These are phyloP conservation scores for Colletotrichum zoysiae DNA, from an alignment of 2,329 filamentous ascomycete genomes.

Conservation along the genomic window DNA sequence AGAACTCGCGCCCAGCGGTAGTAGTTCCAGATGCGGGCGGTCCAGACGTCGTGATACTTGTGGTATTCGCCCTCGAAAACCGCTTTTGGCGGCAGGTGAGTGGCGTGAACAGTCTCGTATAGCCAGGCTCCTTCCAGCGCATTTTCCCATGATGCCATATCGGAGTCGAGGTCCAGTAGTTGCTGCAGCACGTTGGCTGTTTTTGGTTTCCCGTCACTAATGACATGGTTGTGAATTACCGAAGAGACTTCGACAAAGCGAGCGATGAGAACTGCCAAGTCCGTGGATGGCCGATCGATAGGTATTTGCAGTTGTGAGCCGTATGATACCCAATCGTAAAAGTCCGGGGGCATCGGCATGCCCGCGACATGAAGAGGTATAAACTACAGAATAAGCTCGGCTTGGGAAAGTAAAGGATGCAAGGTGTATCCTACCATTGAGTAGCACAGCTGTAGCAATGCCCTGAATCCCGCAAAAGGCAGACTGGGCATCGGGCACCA, in stretches of 20 bases:
- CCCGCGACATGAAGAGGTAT: constrained; percentile 58
- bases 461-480: constrained; percentile 60
- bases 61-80: constrained; percentile 68
- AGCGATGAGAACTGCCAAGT: constrained; percentile 57
- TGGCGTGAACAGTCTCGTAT: constrained; percentile 50
- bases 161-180: constrained; percentile 55
- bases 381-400: constrained; percentile 52
- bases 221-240: constrained; percentile 49
- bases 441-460: constrained; percentile 68
- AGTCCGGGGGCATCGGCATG: constrained; percentile 54
- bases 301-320: constrained; percentile 52
- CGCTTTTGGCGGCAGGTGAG: constrained; percentile 53
- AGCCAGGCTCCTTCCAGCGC: constrained; percentile 53
- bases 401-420: not conserved
- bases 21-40: constrained; percentile 69
- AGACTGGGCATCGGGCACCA: constrained; percentile 55
- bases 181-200: constrained; percentile 54
- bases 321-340: constrained; percentile 59
- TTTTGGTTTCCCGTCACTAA: constrained; percentile 54
- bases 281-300: constrained; percentile 55
- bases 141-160: constrained; percentile 56
- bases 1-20: constrained; percentile 71
- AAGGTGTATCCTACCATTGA: constrained; percentile 60
- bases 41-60: constrained; percentile 66
- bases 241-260: constrained; percentile 56